phyloP scores from a whole-genome alignment of 2,329 filamentous ascomycete species.

The Pleoardoris graminearum region DNA sequence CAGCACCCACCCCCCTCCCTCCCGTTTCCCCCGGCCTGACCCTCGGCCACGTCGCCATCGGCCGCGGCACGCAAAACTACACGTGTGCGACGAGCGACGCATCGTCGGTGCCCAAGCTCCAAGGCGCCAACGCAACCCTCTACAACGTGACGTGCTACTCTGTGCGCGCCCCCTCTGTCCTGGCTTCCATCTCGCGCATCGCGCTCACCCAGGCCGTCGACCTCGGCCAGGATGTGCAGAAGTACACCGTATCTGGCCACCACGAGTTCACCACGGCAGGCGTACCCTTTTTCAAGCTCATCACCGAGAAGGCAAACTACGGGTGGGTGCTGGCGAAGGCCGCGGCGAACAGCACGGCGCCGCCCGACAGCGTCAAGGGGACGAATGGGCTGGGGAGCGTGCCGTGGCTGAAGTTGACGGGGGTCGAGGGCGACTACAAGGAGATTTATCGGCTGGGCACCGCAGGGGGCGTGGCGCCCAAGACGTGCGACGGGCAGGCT shows the following conservation, averaged over 20 bases:
- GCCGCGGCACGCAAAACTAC: conserved; percentile 92
- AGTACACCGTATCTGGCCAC: conserved; percentile 68
- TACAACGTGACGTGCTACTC: conserved; percentile 87
- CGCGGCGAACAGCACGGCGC: conserved; percentile 64
- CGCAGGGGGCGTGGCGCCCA: conserved; percentile 75
- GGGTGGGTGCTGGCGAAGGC: conserved; percentile 69
- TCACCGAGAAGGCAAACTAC: conserved; percentile 55
- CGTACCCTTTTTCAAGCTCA: conserved; percentile 80
- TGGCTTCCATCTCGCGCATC: conserved; percentile 66
- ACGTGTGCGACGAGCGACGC: conserved; percentile 69
- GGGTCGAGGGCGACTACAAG: conserved; percentile 55
- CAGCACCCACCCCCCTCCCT: conserved; percentile 64
- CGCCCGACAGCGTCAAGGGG: conserved; percentile 62
- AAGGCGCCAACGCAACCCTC: conserved; percentile 79
- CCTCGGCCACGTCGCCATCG: conserved; percentile 79
- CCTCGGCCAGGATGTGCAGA: conserved; percentile 54
- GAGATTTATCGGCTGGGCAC: conserved; percentile 85
- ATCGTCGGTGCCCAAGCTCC: conserved; percentile 63
- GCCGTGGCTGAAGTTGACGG: conserved; percentile 75
- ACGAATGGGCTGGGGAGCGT: conserved; percentile 65
- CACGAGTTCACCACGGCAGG: conserved; percentile 77
- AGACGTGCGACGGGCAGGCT: conserved; percentile 68
- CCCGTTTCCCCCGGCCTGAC: conserved; percentile 61
- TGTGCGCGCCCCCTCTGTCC: conserved; percentile 67
- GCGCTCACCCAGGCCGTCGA: conserved; percentile 67